Evolutionary conservation across 2,329 filamentous ascomycete species (phyloP), one percentile per base, ranked within the genome.

Genomic region (Microsporum canis): DNA sequence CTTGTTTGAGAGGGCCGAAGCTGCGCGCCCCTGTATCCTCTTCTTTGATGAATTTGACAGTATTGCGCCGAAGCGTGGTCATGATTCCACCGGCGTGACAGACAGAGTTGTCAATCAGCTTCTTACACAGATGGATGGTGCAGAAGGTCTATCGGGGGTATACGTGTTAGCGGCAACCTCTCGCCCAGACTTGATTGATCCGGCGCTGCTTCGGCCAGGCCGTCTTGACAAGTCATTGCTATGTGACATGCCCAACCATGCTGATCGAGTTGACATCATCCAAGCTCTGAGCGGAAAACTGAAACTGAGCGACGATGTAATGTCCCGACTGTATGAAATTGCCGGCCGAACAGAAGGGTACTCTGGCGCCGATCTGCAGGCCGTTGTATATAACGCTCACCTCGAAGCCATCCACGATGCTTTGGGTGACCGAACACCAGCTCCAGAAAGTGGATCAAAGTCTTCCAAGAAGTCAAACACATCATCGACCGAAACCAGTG

Each of bases 31-130:
- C 0, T 97, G 94, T 68, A 89, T 99, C 3, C 80, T 99, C 6
- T 99, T 99, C 80, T 99, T 99, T 71, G 94, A 99, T 71, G 94
- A 99, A 73, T 99, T 99, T 70, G 94, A 99, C 76, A 91, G 89
- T 43, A 97, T 99, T 65, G 95, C 95, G 0, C 94, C 94, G 1
- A 99, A 97, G 75, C 84, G 94, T 76, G 94, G 94, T 0, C 94
- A 99, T 71, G 95, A 99, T 72, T 94, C 88, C 1, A 99, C 94
- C 0, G 94, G 95, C 65, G 95, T 99, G n/a, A 99, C 94, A 0
- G 95, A 99, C 74, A 85, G 95, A 41, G 95, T 99, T 0, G 94
- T 99, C 67, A 99, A 99, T 72, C 95, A 99, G 78, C 84, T 99
- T 61, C 82, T 99, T 8, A 99, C 95, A 0, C 92, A 97, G 73